Evolutionary conservation across 2,329 filamentous ascomycete genomes (phyloP).

Genomic region (Acephala macrosclerotiorum): DNA sequence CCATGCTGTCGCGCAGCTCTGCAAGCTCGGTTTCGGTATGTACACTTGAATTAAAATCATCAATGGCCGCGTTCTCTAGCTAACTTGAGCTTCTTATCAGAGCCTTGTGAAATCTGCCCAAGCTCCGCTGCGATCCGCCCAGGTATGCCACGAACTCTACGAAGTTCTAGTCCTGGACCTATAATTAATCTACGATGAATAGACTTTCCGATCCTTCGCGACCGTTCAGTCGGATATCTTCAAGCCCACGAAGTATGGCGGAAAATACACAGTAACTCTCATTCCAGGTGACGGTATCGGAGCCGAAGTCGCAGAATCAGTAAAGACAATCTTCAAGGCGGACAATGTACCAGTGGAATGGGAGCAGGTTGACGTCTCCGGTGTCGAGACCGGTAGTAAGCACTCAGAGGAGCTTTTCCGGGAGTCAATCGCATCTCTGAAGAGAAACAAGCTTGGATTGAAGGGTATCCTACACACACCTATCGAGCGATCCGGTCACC

Average conservation of each 20-base stretch:
- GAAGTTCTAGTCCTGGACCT: conserved; percentile 13
- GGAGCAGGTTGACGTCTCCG: conserved; percentile 97
- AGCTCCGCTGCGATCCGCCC: conserved; percentile 37
- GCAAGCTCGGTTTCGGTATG: conserved; percentile 54
- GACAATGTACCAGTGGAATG: conserved; percentile 98
- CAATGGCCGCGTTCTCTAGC: conserved; percentile 39
- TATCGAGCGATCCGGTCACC: conserved; percentile 94
- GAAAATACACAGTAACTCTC: conserved; percentile 98
- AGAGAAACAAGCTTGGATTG: conserved; percentile 97
- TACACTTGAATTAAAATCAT: conserved; percentile 18
- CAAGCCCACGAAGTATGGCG: conserved; percentile 95
- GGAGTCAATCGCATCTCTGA: conserved; percentile 92
- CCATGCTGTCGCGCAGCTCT: conserved; percentile 45
- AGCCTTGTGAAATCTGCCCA: conserved; percentile 44
- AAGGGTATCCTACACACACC: conserved; percentile 99
- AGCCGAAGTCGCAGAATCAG: conserved; percentile 95
- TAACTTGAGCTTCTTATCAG: conserved; percentile 42
- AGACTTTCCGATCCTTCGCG: conserved; percentile 60
- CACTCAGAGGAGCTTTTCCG: conserved; percentile 95
- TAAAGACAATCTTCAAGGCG: conserved; percentile 99
- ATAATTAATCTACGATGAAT: conserved; percentile 15
- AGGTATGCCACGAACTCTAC: conserved; percentile 25
- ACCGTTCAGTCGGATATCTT: conserved; percentile 95
- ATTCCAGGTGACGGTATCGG: conserved; percentile 99
- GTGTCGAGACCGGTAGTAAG: conserved; percentile 82